A percentile compares a stretch with the other conserved stretches of the same genome.
These are phyloP conservation scores for Pleurozium schreberi DNA, from an alignment of 225 moss, liverwort and hornwort genomes.

Conservation along the genomic window DNA sequence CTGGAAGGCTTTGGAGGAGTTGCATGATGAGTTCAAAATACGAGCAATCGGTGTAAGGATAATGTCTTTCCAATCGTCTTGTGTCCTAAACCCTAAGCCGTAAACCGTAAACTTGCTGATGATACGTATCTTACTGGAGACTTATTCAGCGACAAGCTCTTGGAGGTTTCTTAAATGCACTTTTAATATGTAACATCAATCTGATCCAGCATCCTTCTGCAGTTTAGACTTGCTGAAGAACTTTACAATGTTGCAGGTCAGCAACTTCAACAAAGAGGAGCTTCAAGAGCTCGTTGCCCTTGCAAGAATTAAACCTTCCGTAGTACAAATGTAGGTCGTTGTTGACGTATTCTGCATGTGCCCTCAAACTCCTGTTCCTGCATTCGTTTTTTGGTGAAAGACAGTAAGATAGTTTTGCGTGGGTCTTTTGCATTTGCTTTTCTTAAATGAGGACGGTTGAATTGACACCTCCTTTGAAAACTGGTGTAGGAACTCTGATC, in stretches of 20 bases:
- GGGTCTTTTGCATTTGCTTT: neutral
- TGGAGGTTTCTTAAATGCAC: neutral
- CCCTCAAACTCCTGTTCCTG: neutral
- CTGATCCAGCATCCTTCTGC: neutral
- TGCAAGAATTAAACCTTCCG: conserved; percentile 29
- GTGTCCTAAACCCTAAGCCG: neutral
- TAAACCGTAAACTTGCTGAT: neutral
- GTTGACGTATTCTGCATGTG: neutral
- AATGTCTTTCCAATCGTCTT: neutral
- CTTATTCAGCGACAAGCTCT: neutral
- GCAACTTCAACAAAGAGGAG: conserved; percentile 36
- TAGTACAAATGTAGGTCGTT: conserved; percentile 25
- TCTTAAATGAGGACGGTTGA: neutral
- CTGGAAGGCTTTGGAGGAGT: conserved; percentile 28
- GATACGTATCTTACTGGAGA: neutral
- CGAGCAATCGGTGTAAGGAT: conserved; percentile 24
- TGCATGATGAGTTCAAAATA: conserved; percentile 27
- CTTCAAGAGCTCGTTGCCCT: conserved; percentile 16
- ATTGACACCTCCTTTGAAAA: neutral
- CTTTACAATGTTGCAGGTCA: conserved; percentile 9
- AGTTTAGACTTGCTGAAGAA: neutral
- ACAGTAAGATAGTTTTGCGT: neutral
- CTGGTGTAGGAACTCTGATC: conserved; percentile 22
- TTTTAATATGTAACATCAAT: neutral
- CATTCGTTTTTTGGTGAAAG: neutral